Evolutionary conservation across 371 early-diverging fungal genomes (phyloP).

Genomic region (Mortierella sp.): DNA sequence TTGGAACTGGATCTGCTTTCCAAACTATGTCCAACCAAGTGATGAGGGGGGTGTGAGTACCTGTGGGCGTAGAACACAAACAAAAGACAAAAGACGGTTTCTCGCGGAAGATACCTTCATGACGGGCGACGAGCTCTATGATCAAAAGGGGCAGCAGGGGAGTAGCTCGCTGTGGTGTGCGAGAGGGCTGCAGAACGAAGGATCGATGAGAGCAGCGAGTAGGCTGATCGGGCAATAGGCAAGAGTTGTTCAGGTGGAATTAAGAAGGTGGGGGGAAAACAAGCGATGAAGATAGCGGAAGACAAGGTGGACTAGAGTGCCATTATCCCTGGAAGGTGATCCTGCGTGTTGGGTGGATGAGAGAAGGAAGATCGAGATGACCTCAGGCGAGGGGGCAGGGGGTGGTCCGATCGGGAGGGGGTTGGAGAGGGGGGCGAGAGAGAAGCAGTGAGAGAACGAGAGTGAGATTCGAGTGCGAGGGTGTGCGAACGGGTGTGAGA

Average conservation of each 20-base stretch:
- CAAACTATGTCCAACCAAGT: too few species aligned
- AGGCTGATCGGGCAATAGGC: too few species aligned
- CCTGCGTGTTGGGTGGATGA: conserved; percentile 1
- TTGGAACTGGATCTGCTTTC: conserved; percentile 94
- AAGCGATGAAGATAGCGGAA: too few species aligned
- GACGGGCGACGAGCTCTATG: conserved; percentile 1
- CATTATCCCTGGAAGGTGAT: too few species aligned
- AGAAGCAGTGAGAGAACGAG: neutral
- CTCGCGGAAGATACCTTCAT: conserved; percentile 12
- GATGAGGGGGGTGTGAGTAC: neutral
- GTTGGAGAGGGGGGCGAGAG: neutral
- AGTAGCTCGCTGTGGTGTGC: too few species aligned
- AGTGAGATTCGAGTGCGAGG: neutral
- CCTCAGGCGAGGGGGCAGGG: too few species aligned
- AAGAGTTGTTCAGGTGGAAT: too few species aligned
- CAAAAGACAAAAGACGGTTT: conserved; percentile 1
- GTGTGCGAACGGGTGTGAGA: too few species aligned
- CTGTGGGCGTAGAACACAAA: neutral
- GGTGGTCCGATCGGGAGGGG: neutral
- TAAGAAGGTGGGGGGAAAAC: too few species aligned
- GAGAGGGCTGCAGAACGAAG: neutral
- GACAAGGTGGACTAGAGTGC: too few species aligned
- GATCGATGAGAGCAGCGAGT: neutral
- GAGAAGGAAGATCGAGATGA: too few species aligned
- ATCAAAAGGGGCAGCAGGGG: neutral